phyloP scores from a whole-genome alignment of 352 stramenopile genomes.

The Globisporangium spiculum region DNA sequence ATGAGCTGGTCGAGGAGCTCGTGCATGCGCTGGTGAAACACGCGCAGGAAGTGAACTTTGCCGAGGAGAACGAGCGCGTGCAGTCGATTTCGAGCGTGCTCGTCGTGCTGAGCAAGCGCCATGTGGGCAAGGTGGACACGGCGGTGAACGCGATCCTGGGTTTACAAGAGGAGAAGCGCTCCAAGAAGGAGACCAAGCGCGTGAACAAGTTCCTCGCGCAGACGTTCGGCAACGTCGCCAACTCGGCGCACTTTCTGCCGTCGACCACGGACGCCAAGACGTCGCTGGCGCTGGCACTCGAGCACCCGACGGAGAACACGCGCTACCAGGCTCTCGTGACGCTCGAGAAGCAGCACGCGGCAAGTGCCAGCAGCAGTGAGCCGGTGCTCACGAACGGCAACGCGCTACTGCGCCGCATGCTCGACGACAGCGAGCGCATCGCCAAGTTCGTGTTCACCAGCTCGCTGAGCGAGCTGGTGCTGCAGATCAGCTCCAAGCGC shows the following conservation, averaged over 20 bases:
- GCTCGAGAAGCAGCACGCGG: constrained; percentile 49
- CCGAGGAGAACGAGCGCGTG: constrained; percentile 32
- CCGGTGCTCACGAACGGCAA: constrained; percentile 47
- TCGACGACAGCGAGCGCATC: constrained; percentile 76
- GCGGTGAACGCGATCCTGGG: constrained; percentile 30
- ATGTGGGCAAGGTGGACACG: constrained; percentile 49
- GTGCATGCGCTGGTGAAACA: constrained; percentile 45
- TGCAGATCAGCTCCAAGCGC: constrained; percentile 51
- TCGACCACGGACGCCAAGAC: constrained; percentile 60
- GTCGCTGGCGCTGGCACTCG: constrained; percentile 70
- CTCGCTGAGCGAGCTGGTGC: constrained; percentile 50
- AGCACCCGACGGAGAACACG: constrained; percentile 72
- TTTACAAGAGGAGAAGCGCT: constrained; percentile 17
- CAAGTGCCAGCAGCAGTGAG: constrained; percentile 10
- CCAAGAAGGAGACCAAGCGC: constrained; percentile 50
- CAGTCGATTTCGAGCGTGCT: constrained; percentile 43
- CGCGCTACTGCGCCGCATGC: constrained; percentile 63
- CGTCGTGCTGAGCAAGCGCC: constrained; percentile 57
- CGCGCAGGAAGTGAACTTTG: constrained; percentile 42
- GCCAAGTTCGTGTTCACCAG: constrained; percentile 53
- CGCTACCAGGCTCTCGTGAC: constrained; percentile 72
- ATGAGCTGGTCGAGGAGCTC: constrained; percentile 50
- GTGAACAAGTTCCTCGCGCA: constrained; percentile 58
- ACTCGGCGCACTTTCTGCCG: constrained; percentile 77
- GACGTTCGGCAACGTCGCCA: constrained; percentile 69